Conservation (phyloP, 805 yeast species). For the Cyberlindnera suaveolens region DNA sequence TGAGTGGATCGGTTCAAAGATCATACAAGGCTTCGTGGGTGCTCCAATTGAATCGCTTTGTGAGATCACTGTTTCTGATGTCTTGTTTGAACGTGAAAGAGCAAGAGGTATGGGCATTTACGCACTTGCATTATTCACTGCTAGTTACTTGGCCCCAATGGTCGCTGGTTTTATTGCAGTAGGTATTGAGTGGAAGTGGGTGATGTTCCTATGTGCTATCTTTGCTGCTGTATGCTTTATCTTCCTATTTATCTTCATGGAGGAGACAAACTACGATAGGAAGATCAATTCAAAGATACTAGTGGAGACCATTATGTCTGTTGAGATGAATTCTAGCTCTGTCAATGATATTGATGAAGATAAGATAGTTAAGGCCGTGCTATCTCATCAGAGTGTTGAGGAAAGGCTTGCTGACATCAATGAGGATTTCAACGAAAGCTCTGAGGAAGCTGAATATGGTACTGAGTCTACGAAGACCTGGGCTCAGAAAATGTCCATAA, state of each 20-base stretch:
- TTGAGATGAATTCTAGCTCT: constrained; percentile 1
- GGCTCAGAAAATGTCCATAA: constrained; percentile 37
- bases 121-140: constrained; percentile 47
- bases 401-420: constrained; percentile 15
- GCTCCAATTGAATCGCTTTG: constrained; percentile 43
- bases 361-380: constrained; percentile 8
- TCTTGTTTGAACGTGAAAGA: constrained; percentile 47
- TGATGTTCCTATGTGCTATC: constrained; percentile 42
- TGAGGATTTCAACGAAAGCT: constrained; percentile 27
- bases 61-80: constrained; percentile 42
- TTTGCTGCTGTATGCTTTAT: constrained; percentile 36
- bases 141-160: constrained; percentile 53
- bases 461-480: constrained; percentile 30
- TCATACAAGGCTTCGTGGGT: constrained; percentile 33
- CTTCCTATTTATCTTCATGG: constrained; percentile 40
- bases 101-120: constrained; percentile 44
- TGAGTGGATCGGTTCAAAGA: constrained; percentile 34
- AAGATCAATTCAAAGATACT: constrained; percentile 14
- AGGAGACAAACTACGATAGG: constrained; percentile 46
- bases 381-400: constrained; percentile 12
- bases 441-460: constrained; percentile 16
- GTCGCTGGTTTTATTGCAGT: constrained; percentile 52
- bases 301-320: constrained; percentile 2
- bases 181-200: constrained; percentile 48
- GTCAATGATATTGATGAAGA: constrained; percentile 10